These are phyloP conservation scores for Endothia cerciana DNA, from an alignment of 2,329 filamentous ascomycete genomes.

Conservation along the genomic window DNA sequence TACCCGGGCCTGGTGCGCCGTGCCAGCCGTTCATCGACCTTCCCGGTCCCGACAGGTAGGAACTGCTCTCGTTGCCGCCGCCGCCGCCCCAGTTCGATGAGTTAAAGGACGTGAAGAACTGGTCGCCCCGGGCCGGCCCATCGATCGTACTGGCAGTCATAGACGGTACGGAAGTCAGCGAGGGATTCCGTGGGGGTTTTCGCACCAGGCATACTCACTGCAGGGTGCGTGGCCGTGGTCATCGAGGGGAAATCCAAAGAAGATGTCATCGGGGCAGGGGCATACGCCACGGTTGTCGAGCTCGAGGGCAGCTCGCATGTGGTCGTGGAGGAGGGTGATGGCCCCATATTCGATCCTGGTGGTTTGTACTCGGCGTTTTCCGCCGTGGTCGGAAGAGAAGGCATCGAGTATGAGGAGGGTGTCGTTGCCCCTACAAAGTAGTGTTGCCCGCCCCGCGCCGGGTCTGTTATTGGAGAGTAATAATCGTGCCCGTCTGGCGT, in stretches of 20 bases:
- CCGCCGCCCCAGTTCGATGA: constrained; percentile 14
- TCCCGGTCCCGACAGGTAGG: constrained; percentile 19
- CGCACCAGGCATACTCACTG: constrained; percentile 23
- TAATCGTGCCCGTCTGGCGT: constrained; percentile 15
- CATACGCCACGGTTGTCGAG: constrained; percentile 5
- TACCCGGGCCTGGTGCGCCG: constrained; percentile 4
- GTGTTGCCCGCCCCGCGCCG: constrained; percentile 11
- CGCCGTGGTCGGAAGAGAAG: constrained; percentile 16
- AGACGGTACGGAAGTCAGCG: constrained; percentile 24
- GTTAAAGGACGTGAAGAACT: constrained; percentile 25
- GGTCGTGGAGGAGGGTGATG: constrained; percentile 12
- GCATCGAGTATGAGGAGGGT: constrained; percentile 23
- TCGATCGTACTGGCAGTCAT: constrained; percentile 17
- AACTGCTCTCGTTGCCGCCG: constrained; percentile 12
- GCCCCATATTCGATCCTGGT: constrained; percentile 18
- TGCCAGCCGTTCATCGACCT: constrained; percentile 23
- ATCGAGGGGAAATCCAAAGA: constrained; percentile 25
- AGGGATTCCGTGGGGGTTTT: background rate
- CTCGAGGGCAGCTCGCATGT: constrained; percentile 15
- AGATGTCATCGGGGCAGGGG: constrained; percentile 14
- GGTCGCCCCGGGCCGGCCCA: constrained; percentile 15
- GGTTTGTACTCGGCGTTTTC: constrained; percentile 18
- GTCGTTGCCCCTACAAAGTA: constrained; percentile 19
- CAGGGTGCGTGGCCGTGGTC: constrained; percentile 22
- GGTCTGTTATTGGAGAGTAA: constrained; percentile 21